phyloP scores from a whole-genome alignment of 116 monocot species.

The Cymodocea nodosa region DNA sequence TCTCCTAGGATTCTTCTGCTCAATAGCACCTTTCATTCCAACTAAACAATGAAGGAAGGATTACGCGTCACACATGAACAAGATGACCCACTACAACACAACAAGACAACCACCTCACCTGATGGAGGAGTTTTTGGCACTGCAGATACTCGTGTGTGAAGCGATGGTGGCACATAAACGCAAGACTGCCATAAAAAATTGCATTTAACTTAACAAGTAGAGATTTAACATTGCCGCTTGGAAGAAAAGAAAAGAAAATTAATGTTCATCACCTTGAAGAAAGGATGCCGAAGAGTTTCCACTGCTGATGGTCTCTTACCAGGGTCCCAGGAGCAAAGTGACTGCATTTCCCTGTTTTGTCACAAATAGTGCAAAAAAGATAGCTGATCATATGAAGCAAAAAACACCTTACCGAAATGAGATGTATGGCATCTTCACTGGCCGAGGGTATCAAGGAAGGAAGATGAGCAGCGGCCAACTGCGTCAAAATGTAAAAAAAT shows the following conservation, averaged over 20 bases:
- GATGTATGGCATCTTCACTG: slow-evolving; percentile 16
- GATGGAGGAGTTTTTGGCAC: slow-evolving; percentile 37
- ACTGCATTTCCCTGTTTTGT: slow-evolving; percentile 24
- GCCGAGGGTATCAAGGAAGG: slow-evolving; percentile 19
- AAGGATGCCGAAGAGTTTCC: slow-evolving; percentile 73
- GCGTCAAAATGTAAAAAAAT: neutral
- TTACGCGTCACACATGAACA: neutral
- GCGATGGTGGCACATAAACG: slow-evolving; percentile 61
- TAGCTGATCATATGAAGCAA: neutral
- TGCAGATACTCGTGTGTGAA: slow-evolving; percentile 22
- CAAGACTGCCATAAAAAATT: slow-evolving; percentile 36
- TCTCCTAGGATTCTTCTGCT: slow-evolving; percentile 34
- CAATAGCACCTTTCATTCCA: slow-evolving; percentile 35
- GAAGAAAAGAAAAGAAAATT: neutral
- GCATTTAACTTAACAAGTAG: neutral
- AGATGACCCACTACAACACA: neutral
- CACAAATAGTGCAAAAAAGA: neutral
- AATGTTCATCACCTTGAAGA: slow-evolving; percentile 41
- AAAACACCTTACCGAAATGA: slow-evolving; percentile 14
- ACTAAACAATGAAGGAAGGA: slow-evolving; percentile 13
- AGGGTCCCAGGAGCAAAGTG: slow-evolving; percentile 85
- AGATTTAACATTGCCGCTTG: neutral
- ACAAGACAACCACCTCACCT: slow-evolving; percentile 22
- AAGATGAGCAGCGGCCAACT: slow-evolving; percentile 12
- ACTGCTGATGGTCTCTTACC: slow-evolving; percentile 59